Percentiles rank a stretch among this genome's conserved stretches.
Conservation (phyloP, 805 yeast genomes). For the Yamadazyma nakazawae region DNA sequence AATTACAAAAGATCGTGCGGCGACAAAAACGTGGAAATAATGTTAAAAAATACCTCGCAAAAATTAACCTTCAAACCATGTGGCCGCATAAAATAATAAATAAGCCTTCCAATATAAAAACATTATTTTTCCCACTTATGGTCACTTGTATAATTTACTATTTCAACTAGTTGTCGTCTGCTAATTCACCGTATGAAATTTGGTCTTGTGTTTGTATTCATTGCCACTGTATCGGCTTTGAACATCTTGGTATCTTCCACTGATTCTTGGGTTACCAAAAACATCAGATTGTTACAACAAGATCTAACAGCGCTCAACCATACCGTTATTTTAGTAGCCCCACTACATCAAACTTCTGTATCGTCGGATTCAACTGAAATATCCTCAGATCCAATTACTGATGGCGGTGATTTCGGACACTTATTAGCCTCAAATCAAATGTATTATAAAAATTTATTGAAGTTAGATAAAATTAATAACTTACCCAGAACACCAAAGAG, state of each 20-base stretch:
- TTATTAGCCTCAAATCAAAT: slow-evolving; percentile 29
- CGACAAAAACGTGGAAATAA: background rate
- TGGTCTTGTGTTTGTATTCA: slow-evolving; percentile 1
- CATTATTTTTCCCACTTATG: background rate
- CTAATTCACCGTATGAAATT: background rate
- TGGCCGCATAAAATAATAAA: background rate
- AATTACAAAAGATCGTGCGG: background rate
- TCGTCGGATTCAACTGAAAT: background rate
- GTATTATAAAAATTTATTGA: slow-evolving; percentile 20
- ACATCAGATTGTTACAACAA: slow-evolving; percentile 26
- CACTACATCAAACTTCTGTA: slow-evolving; percentile 21
- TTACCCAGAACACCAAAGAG: slow-evolving; percentile 6
- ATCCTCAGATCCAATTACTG: slow-evolving; percentile 7
- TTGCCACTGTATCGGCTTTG: slow-evolving; percentile 14
- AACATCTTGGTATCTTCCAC: slow-evolving; percentile 30
- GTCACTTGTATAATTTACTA: background rate
- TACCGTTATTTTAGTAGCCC: slow-evolving; percentile 29
- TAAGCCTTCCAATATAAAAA: background rate
- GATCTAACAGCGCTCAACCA: slow-evolving; percentile 27
- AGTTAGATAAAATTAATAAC: slow-evolving; percentile 6
- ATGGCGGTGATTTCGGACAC: slow-evolving; percentile 37
- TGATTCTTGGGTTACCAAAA: slow-evolving; percentile 39
- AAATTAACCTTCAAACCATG: background rate
- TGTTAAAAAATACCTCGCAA: background rate
- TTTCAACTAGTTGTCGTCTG: background rate